A percentile compares a stretch with the other conserved stretches of the same genome.
Conservation (phyloP, 257 asterid species). For the Petunia secreta region DNA sequence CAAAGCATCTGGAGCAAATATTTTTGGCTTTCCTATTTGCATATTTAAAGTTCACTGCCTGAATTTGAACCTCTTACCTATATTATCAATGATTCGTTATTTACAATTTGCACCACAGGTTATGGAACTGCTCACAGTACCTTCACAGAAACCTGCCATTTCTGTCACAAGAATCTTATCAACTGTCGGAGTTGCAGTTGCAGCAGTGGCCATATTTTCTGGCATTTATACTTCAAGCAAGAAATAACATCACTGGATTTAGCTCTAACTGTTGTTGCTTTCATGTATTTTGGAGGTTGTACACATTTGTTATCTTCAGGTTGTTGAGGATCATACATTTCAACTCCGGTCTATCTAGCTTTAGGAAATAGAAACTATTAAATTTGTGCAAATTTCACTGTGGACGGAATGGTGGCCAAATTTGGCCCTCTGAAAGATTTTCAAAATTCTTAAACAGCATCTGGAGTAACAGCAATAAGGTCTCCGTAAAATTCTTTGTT, state of each 20-base stretch:
- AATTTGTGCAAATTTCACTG: background rate
- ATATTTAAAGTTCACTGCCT: background rate
- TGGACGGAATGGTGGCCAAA: background rate
- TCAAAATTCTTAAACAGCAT: background rate
- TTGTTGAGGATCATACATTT: constrained; percentile 1
- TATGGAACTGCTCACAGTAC: constrained; percentile 52
- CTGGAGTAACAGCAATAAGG: background rate
- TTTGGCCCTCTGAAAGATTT: background rate
- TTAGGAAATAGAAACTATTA: background rate
- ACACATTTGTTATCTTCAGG: background rate
- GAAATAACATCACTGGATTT: constrained; percentile 45
- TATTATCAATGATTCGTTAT: constrained; percentile 16
- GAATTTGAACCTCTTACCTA: background rate
- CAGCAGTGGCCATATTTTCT: constrained; percentile 65
- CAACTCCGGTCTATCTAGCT: background rate
- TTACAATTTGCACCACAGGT: constrained; percentile 44
- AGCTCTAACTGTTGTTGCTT: background rate
- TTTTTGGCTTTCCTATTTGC: background rate
- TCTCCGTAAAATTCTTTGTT: background rate
- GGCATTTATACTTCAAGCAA: constrained; percentile 70
- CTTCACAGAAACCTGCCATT: constrained; percentile 44
- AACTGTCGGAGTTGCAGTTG: constrained; percentile 69
- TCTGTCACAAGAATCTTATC: constrained; percentile 48
- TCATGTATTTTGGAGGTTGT: background rate
- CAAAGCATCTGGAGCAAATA: background rate